Percentiles rank a stretch among this genome's conserved stretches.
These are phyloP conservation scores for Aspergillus pseudotamarii DNA, from an alignment of 2,329 filamentous ascomycete genomes.

Conservation along the genomic window DNA sequence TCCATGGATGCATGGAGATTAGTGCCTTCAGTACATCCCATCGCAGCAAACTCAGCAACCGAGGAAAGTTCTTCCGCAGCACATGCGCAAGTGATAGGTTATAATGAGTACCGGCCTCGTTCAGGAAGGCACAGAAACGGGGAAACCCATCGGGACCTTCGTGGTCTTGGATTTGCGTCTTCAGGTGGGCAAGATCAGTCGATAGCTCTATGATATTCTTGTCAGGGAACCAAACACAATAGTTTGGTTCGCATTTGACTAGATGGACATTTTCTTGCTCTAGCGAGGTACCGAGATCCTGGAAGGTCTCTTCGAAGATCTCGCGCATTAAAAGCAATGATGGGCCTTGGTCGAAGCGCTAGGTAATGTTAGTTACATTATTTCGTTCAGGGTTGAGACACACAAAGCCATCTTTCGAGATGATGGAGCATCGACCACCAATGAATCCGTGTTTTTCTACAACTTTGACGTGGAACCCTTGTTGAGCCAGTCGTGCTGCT, in stretches of 20 bases:
- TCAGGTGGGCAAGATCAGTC: background rate
- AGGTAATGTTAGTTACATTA: background rate
- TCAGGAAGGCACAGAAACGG: background rate
- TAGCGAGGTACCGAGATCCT: background rate
- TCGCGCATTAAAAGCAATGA: background rate
- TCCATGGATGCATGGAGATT: background rate
- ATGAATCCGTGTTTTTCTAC: background rate
- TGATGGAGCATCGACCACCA: background rate
- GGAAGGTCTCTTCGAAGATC: background rate
- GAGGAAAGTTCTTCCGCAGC: background rate
- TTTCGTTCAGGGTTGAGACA: background rate
- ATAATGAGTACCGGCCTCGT: background rate
- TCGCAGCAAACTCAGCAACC: background rate
- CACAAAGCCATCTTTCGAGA: background rate
- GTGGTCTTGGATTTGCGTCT: background rate
- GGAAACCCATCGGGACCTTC: background rate
- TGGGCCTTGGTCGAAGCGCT: constrained; percentile 1
- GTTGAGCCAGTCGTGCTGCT: background rate
- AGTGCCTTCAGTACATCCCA: background rate
- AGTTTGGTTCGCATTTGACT: background rate
- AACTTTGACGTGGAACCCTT: background rate
- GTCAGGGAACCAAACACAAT: background rate
- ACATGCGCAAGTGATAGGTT: background rate
- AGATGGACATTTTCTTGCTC: background rate
- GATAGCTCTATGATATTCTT: background rate